A percentile compares a stretch with the other conserved stretches of the same genome.
Evolutionary conservation across 257 asterid genomes (phyloP).

Genomic region (Fraxinus cuspidata): DNA sequence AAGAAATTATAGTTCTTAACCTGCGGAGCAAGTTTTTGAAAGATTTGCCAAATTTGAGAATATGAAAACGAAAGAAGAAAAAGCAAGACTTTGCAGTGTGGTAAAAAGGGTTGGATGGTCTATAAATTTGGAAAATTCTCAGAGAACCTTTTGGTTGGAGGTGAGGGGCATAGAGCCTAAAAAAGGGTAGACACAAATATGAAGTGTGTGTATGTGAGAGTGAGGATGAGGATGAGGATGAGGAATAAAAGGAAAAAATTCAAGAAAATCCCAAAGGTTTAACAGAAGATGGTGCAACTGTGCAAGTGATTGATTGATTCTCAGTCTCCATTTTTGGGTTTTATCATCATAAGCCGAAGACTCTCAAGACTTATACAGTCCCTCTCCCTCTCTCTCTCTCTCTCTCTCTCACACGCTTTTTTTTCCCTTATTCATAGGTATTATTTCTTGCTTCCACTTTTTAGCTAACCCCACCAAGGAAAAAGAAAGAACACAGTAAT

Average conservation of each 20-base stretch:
- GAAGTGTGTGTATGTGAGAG: slow-evolving; percentile 24
- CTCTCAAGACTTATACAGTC: neutral
- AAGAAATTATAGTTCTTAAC: slow-evolving; percentile 3
- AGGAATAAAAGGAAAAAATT: slow-evolving; percentile 10
- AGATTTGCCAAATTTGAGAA: slow-evolving; percentile 29
- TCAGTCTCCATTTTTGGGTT: slow-evolving; percentile 27
- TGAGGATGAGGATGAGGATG: no score
- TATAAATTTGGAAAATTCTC: slow-evolving; percentile 62
- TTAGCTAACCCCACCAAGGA: slow-evolving; percentile 28
- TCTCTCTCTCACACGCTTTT: neutral
- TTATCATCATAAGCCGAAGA: neutral
- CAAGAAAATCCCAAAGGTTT: slow-evolving; percentile 29
- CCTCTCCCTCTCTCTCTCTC: neutral
- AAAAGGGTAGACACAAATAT: slow-evolving; percentile 51
- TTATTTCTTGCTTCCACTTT: neutral
- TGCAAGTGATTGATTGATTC: slow-evolving; percentile 40
- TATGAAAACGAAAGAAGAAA: slow-evolving; percentile 19
- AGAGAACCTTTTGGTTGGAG: slow-evolving; percentile 45
- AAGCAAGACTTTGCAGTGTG: slow-evolving; percentile 27
- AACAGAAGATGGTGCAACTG: slow-evolving; percentile 16
- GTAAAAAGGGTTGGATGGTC: slow-evolving; percentile 32
- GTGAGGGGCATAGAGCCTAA: slow-evolving; percentile 39
- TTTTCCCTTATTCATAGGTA: neutral
- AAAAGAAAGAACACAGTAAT: slow-evolving; percentile 12
- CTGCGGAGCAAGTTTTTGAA: slow-evolving; percentile 19